phyloP scores from a whole-genome alignment of 306 rosid genomes.

The Acacia acuminata region DNA sequence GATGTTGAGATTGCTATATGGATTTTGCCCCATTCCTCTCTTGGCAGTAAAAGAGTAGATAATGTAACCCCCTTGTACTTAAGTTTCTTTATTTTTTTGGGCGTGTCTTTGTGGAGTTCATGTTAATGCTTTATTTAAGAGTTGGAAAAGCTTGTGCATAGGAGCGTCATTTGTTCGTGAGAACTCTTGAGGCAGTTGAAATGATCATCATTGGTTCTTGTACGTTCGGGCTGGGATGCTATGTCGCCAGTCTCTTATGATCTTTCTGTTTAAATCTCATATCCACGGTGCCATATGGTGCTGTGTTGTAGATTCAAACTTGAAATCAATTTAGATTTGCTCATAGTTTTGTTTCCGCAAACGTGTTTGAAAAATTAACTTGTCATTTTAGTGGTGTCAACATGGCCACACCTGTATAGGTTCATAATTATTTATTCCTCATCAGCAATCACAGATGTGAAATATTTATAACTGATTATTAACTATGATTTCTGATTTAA shows the following conservation, averaged over 20 bases:
- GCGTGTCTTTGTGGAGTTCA: background rate
- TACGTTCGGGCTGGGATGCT: background rate
- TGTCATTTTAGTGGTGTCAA: background rate
- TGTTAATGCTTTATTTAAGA: background rate
- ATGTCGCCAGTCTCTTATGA: background rate
- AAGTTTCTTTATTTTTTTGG: background rate
- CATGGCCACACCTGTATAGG: background rate
- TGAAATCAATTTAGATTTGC: background rate
- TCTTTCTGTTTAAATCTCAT: background rate
- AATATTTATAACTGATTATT: background rate
- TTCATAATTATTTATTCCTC: background rate
- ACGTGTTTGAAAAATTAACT: background rate
- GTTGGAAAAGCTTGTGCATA: background rate
- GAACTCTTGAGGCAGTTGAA: background rate
- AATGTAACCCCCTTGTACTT: background rate
- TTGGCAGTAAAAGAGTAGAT: background rate
- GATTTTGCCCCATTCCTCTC: background rate
- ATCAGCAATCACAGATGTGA: background rate
- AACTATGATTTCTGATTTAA: slow-evolving; percentile 3
- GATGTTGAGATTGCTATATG: slow-evolving; percentile 2
- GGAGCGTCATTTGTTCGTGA: background rate
- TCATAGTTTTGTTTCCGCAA: slow-evolving; percentile 9
- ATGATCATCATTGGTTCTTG: background rate
- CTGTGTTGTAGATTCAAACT: slow-evolving; percentile 3
- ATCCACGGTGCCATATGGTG: background rate